Conservation (phyloP, 2,329 filamentous ascomycete species). For the Stachybotrys chartarum region DNA sequence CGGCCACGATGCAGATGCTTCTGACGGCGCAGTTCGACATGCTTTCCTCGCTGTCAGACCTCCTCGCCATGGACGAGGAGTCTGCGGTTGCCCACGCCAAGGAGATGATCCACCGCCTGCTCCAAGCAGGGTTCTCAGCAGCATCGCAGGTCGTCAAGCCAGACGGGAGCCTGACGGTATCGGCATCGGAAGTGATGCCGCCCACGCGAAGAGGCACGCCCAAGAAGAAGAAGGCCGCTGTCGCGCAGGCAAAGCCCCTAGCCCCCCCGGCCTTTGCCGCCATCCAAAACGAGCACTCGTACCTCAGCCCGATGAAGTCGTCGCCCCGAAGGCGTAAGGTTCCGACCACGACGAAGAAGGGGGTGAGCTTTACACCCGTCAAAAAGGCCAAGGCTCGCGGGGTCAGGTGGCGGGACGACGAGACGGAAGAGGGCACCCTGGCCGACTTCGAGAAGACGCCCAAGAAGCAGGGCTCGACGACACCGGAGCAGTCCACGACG, state of each 20-base stretch:
- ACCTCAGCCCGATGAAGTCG: slow-evolving; percentile 54
- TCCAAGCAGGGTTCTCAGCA: slow-evolving; percentile 68
- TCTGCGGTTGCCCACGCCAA: slow-evolving; percentile 78
- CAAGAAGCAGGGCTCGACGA: slow-evolving; percentile 51
- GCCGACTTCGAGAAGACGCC: slow-evolving; percentile 92
- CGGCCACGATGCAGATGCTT: slow-evolving; percentile 71
- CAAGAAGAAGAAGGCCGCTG: slow-evolving; percentile 57
- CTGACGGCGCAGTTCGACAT: slow-evolving; percentile 90
- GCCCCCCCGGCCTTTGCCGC: slow-evolving; percentile 33
- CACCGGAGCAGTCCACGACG: slow-evolving; percentile 36
- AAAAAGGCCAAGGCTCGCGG: slow-evolving; percentile 71
- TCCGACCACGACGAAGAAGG: slow-evolving; percentile 54
- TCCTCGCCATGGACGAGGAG: slow-evolving; percentile 73
- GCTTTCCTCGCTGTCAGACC: slow-evolving; percentile 72
- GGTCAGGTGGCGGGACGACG: slow-evolving; percentile 92
- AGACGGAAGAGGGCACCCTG: slow-evolving; percentile 70
- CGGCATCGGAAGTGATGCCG: slow-evolving; percentile 58
- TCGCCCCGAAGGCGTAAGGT: slow-evolving; percentile 76
- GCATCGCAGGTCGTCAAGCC: slow-evolving; percentile 84
- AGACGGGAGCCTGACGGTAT: slow-evolving; percentile 58
- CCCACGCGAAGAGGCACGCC: slow-evolving; percentile 69
- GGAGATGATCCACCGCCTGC: slow-evolving; percentile 66
- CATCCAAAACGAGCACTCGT: slow-evolving; percentile 19
- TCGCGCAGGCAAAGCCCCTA: slow-evolving; percentile 34
- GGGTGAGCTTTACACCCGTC: slow-evolving; percentile 72